Evolutionary conservation across 306 rosid genomes (phyloP), one percentile per base, ranked within the genome.

Genomic region (Vigna reflexopilosa): DNA sequence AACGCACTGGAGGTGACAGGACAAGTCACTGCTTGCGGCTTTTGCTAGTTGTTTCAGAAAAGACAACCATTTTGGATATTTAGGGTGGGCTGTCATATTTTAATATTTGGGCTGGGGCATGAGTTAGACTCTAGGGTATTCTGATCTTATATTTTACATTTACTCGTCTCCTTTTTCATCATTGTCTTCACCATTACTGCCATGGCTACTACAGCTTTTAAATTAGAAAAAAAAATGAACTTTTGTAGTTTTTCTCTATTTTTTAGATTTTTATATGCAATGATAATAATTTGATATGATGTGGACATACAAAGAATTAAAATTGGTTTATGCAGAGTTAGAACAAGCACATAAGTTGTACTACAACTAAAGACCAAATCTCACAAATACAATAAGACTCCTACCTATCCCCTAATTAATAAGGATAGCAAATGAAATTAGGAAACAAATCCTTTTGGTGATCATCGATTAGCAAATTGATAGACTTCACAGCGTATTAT

Each of bases 181-280:
- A 8, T 1, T 51, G 56, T 51, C 56, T 51, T n/a, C 56, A 16
- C 19, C 6, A 11, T 22, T 52, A 2, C 24, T 1, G 26, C 26
- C 28, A 17, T 7, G 58, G 58, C 28, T 7, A 20, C 58, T 52
- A 52, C 26, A 68, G 54, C 26, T 30, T 42, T 42, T 19, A 68
- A 74, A 76, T 69, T 17, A 50, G 24, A 49, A 75, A 16, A 17
- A 15, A 52, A 20, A 22, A 62, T 6, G 26, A 81, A 67, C 71
- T 45, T 47, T 63, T 20, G 15, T 15, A 38, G 64, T 32, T 57
- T 22, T 34, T 55, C 34, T 30, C 34, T 45, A 34, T 34, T 65
- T 65, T 20, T 52, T 30, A 30, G 4, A 30, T 30, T 61, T 42
- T 38, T 59, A 63, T 44, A 76, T 17, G 48, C 47, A 32, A 47